These are phyloP conservation scores for Micractinium conductrix DNA, from an alignment of 139 green algal species.

Conservation along the genomic window DNA sequence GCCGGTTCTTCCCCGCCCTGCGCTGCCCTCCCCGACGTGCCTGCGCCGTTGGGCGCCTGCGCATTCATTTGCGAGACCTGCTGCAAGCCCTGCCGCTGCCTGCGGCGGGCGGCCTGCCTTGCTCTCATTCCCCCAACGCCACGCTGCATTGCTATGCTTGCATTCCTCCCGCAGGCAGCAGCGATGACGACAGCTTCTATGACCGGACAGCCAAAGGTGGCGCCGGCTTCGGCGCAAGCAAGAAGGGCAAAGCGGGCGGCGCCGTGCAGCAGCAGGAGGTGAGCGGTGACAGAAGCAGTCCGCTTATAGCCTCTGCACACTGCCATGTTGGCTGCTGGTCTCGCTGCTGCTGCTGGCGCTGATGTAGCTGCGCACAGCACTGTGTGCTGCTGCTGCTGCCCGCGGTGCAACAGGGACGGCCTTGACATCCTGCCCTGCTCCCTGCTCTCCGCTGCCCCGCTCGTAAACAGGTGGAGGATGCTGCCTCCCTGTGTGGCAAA, in stretches of 20 bases:
- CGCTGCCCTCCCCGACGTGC: too few relatives aligned
- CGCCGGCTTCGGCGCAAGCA: background rate
- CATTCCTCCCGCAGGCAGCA: slow-evolving; percentile 42
- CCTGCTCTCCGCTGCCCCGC: background rate
- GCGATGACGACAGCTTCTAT: slow-evolving; percentile 83
- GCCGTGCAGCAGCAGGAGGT: slow-evolving; percentile 25
- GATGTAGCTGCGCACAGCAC: too few relatives aligned
- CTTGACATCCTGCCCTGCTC: background rate
- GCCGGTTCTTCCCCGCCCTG: too few relatives aligned
- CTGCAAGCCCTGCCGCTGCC: too few relatives aligned
- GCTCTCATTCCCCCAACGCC: too few relatives aligned
- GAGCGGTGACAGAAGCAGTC: background rate
- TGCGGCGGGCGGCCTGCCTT: too few relatives aligned
- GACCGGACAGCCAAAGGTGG: slow-evolving; percentile 63
- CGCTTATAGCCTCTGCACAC: too few relatives aligned
- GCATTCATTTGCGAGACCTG: too few relatives aligned
- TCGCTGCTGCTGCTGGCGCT: too few relatives aligned
- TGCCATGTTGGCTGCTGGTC: too few relatives aligned
- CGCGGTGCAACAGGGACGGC: background rate
- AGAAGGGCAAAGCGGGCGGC: slow-evolving; percentile 27
- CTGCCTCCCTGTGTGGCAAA: slow-evolving; percentile 64
- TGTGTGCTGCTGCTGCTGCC: too few relatives aligned
- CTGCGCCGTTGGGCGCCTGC: too few relatives aligned
- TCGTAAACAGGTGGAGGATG: slow-evolving; percentile 50
- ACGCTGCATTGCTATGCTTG: background rate